Conservation (phyloP, 306 rosid species). For the Casuarina cunninghamiana region DNA sequence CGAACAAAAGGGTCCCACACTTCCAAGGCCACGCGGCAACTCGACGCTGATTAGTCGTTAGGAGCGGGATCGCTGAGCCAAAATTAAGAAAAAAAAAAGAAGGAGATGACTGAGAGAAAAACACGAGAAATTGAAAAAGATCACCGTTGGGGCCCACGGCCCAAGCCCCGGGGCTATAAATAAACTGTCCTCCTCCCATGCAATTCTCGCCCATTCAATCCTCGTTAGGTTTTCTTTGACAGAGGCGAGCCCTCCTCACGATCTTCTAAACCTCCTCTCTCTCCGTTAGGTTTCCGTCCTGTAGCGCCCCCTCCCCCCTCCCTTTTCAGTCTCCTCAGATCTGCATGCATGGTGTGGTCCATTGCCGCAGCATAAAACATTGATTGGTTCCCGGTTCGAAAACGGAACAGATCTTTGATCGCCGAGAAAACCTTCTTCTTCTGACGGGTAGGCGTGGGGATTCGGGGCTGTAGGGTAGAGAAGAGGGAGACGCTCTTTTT, state of each 20-base stretch:
- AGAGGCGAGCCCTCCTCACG: background rate
- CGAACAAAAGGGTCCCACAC: constrained; percentile 14
- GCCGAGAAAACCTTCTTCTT: constrained; percentile 14
- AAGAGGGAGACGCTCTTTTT: constrained; percentile 46
- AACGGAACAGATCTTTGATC: background rate
- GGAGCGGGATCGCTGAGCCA: background rate
- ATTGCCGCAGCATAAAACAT: constrained; percentile 20
- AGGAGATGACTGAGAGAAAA: background rate
- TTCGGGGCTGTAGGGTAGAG: constrained; percentile 37
- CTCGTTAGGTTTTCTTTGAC: constrained; percentile 12
- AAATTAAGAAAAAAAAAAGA: background rate
- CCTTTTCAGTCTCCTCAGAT: constrained; percentile 23
- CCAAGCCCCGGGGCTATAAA: constrained; percentile 47
- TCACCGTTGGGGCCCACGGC: constrained; percentile 21
- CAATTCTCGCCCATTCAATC: constrained; percentile 63
- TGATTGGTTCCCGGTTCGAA: background rate
- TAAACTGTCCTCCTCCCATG: constrained; percentile 45
- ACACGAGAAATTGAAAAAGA: constrained; percentile 32
- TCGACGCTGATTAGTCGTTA: constrained; percentile 53
- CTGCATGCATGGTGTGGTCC: constrained; percentile 51
- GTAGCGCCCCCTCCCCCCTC: background rate
- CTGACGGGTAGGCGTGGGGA: constrained; percentile 76
- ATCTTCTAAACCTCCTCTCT: background rate
- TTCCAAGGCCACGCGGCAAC: constrained; percentile 65
- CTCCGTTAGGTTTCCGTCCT: background rate